Evolutionary conservation across 352 stramenopile genomes (phyloP), one percentile per base, ranked within the genome.

Genomic region (Phytopythium sindhum): DNA sequence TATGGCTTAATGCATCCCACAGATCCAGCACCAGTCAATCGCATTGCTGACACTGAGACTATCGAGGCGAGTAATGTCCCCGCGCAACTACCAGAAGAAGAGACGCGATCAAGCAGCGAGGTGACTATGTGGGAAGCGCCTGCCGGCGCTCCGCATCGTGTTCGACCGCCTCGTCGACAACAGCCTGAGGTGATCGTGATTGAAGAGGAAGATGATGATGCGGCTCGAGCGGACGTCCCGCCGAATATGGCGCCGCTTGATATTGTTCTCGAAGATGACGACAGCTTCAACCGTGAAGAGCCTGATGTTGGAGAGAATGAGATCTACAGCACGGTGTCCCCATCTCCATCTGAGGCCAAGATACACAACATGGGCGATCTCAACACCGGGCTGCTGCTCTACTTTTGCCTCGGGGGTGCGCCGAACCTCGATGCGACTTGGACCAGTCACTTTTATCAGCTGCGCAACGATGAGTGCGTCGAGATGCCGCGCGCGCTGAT

Each of bases 171-270:
- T 28, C 70, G 67, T 21, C 51, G 48, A 1, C 64, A 61, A 31
- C 60, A 52, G 19, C 63, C 68, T 44, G 78, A 90, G 50, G 70
- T 90, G 50, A 90, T 90, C 53, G 72, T 90, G 31, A 90, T 90
- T 72, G 81, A 90, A 72, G 78, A 87, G 11, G 75, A 86, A 19
- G 78, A 86, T 8, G 57, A 65, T 11, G 58, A 51, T 0, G 41
- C 60, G 66, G 45, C 56, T 57, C 0, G 14, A 11, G 21, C 19
- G 33, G 4, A 51, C 47, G 45, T 52, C 41, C n/a, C 67, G 23
- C 65, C 68, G 10, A 63, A 69, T 52, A 77, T 72, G 64, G 71
- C 78, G 23, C 69, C 77, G 24, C 73, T 69, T 2, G 75, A 88
- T 62, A 41, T 79, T 58, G 66, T 79, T 61, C 60, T 73, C n/a